phyloP scores from a whole-genome alignment of 129 eudicot species.

The Arctium minus region DNA sequence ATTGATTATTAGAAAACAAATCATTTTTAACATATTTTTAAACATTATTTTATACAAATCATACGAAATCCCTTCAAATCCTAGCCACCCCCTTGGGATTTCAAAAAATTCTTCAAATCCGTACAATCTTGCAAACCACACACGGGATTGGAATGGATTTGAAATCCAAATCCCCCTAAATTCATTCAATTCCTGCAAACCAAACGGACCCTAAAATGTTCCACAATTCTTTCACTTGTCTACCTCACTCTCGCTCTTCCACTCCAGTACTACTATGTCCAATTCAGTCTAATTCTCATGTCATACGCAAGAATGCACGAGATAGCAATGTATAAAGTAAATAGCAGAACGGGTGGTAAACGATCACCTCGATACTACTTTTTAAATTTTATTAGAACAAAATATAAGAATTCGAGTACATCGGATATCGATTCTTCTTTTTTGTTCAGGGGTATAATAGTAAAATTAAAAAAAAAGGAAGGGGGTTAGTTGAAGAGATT shows the following conservation, averaged over 20 bases:
- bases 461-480: background rate
- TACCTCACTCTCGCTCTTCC: no score
- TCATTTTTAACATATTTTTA: no score
- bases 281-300: background rate
- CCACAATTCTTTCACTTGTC: no score
- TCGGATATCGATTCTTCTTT: conserved; percentile 4
- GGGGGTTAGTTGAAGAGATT: conserved; percentile 29
- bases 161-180: no score
- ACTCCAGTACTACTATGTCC: background rate
- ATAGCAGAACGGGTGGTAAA: conserved; percentile 10
- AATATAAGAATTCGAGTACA: conserved; percentile 24
- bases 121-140: no score
- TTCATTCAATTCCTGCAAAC: no score
- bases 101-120: no score
- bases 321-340: background rate
- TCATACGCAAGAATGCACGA: background rate
- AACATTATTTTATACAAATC: no score
- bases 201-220: background rate
- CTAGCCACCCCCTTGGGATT: no score
- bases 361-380: conserved; percentile 10
- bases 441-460: background rate
- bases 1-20: no score
- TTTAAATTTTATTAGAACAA: conserved; percentile 20
- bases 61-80: no score
- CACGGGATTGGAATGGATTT: no score